These are phyloP conservation scores for Somion occarium DNA, from an alignment of 1,284 basidiomycete species.

Conservation along the genomic window DNA sequence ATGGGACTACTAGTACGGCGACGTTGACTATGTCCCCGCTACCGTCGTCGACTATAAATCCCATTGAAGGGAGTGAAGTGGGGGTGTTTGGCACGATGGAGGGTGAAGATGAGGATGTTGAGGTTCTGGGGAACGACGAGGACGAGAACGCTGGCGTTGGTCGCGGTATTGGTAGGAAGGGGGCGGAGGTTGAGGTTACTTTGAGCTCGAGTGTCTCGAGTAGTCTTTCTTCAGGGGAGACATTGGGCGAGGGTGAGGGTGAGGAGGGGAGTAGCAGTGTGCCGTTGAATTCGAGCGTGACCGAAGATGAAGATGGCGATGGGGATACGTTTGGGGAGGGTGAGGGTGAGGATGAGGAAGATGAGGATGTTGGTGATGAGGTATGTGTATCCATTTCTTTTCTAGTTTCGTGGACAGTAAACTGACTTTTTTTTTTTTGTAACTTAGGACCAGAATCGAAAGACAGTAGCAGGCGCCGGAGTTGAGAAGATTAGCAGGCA, in stretches of 20 bases:
- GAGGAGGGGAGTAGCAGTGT: background rate
- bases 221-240: too few relatives aligned
- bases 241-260: background rate
- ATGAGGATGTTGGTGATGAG: slow-evolving; percentile 11
- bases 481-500: slow-evolving; percentile 18
- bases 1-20: too few relatives aligned
- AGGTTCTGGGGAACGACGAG: background rate
- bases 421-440: background rate
- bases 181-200: background rate
- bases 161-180: background rate
- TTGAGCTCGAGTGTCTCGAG: background rate
- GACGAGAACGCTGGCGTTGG: too few relatives aligned
- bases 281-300: background rate
- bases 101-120: background rate
- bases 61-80: background rate
- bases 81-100: background rate
- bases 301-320: slow-evolving; percentile 11
- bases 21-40: too few relatives aligned
- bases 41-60: background rate
- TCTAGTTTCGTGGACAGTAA: background rate
- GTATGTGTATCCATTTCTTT: slow-evolving; percentile 6
- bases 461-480: slow-evolving; percentile 13
- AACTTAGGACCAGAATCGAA: slow-evolving; percentile 9
- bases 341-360: slow-evolving; percentile 6
- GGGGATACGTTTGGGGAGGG: slow-evolving; percentile 2